These are phyloP conservation scores for Sporothrix dimorphospora DNA, from an alignment of 2,329 filamentous ascomycete species.

Conservation along the genomic window DNA sequence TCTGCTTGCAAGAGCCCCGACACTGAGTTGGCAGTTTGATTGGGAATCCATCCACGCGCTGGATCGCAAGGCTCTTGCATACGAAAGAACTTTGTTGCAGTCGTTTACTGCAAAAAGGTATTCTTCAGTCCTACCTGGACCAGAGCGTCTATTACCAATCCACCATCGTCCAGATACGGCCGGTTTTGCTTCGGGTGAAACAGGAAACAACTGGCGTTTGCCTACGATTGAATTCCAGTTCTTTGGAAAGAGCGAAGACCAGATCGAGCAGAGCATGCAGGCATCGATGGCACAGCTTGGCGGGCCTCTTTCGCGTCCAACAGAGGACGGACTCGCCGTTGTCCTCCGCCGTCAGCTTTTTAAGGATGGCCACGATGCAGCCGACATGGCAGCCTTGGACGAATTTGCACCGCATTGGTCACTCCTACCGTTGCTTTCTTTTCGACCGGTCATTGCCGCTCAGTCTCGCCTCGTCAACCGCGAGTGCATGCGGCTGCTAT, in stretches of 20 bases:
- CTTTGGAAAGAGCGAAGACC: slow-evolving; percentile 52
- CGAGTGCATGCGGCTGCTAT: slow-evolving; percentile 74
- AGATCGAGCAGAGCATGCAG: slow-evolving; percentile 53
- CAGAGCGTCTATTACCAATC: neutral
- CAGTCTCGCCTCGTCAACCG: slow-evolving; percentile 79
- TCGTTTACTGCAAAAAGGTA: slow-evolving; percentile 37
- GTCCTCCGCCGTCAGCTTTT: slow-evolving; percentile 49
- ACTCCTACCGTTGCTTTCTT: slow-evolving; percentile 69
- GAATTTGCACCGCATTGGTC: slow-evolving; percentile 60
- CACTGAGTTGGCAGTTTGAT: slow-evolving; percentile 68
- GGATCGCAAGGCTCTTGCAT: slow-evolving; percentile 61
- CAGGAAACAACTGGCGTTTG: slow-evolving; percentile 23
- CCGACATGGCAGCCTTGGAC: slow-evolving; percentile 11
- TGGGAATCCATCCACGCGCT: slow-evolving; percentile 70
- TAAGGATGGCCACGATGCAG: slow-evolving; percentile 27
- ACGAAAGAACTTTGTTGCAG: slow-evolving; percentile 49
- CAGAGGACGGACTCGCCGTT: slow-evolving; percentile 44
- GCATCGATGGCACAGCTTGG: slow-evolving; percentile 55
- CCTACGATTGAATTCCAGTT: slow-evolving; percentile 45
- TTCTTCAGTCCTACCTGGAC: neutral
- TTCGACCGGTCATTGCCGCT: slow-evolving; percentile 71
- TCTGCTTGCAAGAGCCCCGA: slow-evolving; percentile 54
- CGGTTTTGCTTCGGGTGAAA: neutral
- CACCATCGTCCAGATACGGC: neutral
- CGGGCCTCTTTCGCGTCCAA: slow-evolving; percentile 38